Evolutionary conservation across 192 early-diverging fungal genomes (phyloP), one percentile per base, ranked within the genome.

Genomic region (Coemansia reversa): DNA sequence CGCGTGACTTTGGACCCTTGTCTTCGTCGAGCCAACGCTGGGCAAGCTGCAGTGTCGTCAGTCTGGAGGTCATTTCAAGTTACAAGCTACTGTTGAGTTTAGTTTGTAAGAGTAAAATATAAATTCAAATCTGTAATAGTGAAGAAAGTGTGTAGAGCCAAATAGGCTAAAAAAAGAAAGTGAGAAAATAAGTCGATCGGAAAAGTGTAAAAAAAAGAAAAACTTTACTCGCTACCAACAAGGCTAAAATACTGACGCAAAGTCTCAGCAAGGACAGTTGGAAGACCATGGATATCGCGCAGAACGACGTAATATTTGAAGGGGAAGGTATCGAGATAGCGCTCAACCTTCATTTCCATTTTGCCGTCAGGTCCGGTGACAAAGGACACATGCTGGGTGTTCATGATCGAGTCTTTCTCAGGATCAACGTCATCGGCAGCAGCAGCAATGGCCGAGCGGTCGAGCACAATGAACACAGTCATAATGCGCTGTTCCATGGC

Each of bases 251-350:
- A 98, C 84, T 98, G 96, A 18, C 96, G 86, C 30, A 98, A 83
- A n/a, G 93, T 91, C 75, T 97, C 95, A 16, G 93, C 83, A 51
- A 98, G 81, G 6, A 94, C 93, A 58, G 89, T 87, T 0, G 97
- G 94, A 51, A 98, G 81, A 24, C 85, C 83, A 64, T 92, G 89
- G 70, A 97, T 90, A 70, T 98, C 88, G 64, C 88, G 89, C 58
- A 98, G 72, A 19, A 98, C 88, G 48, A 98, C 88, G 70, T 94
- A 99, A 82, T 96, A 97, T 69, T 97, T 90, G 83, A 99, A 99
- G 25, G 97, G 95, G 88, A 99, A 99, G 11, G 91, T 93, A 51
- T 96, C 93, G 63, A 99, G 85, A 74, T 97, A 99, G 51, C 88
- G 76, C 33, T 85, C 86, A 79, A 94, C 86, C 66, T 88, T 67